A percentile compares a stretch with the other conserved stretches of the same genome.
phyloP scores from a whole-genome alignment of 129 eudicot genomes.

The Sambucus nigra region DNA sequence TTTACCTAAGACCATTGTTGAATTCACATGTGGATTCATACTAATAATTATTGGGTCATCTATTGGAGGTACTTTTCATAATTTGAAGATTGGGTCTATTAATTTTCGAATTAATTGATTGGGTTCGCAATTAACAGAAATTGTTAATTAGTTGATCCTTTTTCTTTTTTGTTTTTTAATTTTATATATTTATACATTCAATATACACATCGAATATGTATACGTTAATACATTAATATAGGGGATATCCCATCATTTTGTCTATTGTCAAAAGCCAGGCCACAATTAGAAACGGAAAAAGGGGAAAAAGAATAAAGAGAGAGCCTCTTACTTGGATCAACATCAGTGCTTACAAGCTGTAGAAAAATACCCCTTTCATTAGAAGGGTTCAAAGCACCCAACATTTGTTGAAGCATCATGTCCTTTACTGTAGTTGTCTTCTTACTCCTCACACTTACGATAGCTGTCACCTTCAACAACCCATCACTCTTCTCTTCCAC shows the following conservation, averaged over 20 bases:
- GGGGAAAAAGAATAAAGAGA: not conserved
- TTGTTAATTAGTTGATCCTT: no score
- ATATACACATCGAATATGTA: not conserved
- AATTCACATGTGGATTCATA: no score
- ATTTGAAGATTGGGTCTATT: no score
- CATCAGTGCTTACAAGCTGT: conserved; percentile 62
- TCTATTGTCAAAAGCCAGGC: not conserved
- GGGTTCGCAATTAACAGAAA: no score
- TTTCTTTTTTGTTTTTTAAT: no score
- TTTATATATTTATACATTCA: not conserved
- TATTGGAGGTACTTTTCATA: no score
- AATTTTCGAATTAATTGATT: no score
- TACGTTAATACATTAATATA: not conserved
- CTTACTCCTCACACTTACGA: conserved; percentile 78
- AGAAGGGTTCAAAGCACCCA: conserved; percentile 59
- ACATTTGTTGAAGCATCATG: conserved; percentile 38
- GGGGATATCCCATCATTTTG: not conserved
- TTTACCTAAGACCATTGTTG: no score
- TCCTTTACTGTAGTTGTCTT: conserved; percentile 75
- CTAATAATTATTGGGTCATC: no score
- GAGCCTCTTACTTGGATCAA: conserved; percentile 88
- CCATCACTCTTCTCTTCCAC: no score
- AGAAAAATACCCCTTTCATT: conserved; percentile 76
- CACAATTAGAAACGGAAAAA: not conserved
- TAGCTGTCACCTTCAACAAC: conserved; percentile 76